Evolutionary conservation across 2,329 filamentous ascomycete genomes (phyloP).

Genomic region (Dactylellina leptospora): DNA sequence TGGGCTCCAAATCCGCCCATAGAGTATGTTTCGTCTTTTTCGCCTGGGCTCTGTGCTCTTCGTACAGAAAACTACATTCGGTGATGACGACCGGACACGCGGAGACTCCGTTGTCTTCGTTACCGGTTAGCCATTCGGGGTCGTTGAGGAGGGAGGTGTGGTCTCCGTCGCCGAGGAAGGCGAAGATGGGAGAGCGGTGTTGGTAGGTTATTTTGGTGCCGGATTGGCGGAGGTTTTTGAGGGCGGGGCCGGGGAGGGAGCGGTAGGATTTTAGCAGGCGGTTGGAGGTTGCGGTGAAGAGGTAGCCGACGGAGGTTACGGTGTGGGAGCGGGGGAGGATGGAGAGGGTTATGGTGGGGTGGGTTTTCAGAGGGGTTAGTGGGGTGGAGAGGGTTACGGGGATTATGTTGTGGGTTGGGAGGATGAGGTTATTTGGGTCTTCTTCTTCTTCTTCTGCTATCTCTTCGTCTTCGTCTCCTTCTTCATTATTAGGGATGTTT

Average conservation of each 20-base stretch:
- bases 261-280: conserved; percentile 61
- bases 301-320: conserved; percentile 64
- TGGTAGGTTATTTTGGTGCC: conserved; percentile 62
- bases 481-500: background rate
- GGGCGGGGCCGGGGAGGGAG: conserved; percentile 59
- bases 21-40: conserved; percentile 64
- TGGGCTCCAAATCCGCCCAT: conserved; percentile 63
- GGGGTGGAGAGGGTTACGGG: conserved; percentile 13
- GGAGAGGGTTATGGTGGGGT: conserved; percentile 60
- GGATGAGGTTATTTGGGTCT: conserved; percentile 14
- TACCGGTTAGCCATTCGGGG: conserved; percentile 62
- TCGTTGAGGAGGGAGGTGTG: conserved; percentile 60
- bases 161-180: conserved; percentile 65
- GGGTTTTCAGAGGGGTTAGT: conserved; percentile 26
- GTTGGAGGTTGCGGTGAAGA: conserved; percentile 62
- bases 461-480: conserved; percentile 60
- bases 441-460: conserved; percentile 56
- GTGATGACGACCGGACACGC: conserved; percentile 61
- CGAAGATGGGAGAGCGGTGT: conserved; percentile 62
- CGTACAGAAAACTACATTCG: conserved; percentile 64
- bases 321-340: conserved; percentile 64
- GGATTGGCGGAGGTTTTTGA: conserved; percentile 61
- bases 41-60: conserved; percentile 63
- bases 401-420: conserved; percentile 44
- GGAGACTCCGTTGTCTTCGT: conserved; percentile 21